Base-by-base conservation (phyloP, 352 stramenopile species). In the Phytophthora crassamura region DNA sequence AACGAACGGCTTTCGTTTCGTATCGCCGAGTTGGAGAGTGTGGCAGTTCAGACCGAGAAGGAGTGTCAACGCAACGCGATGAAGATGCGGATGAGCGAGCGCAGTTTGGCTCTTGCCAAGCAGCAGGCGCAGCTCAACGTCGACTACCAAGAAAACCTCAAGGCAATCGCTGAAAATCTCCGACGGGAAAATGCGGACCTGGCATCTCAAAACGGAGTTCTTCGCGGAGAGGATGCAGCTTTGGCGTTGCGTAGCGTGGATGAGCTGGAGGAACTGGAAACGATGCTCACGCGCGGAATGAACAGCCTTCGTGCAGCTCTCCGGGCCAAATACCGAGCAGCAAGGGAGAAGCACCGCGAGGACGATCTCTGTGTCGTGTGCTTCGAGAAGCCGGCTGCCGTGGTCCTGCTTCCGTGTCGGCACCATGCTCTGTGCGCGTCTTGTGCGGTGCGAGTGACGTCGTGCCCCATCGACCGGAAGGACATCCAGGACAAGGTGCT, bases 401-500 rank as follows among this genome's bases (percentile, higher is more conserved):
- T 93, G 7, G 68, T 83, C 25, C 49, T 91, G 10, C 47, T 84
- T 5, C 81, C 85, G 1, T 93, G 85, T 30, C 75, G 69, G 6
- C 85, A 93, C 51, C 72, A 82, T 20, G 77, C 89, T 33, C 73
- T 93, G 15, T 93, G 85, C 39, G 76, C 65, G 16, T 53, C 50
- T 12, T 93, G 82, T 25, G 72, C 81, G 0, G 14, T 93, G 18
- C 77, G 78, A 20, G 63, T 91, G 28, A 68, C 63, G 15, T 64
- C 50, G 22, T 93, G 85, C 43, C 82, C 85, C 4, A 72, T 93
- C 34, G 85, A 93, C 22, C 77, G 85, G 34, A 57, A 69, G 52
- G 55, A 59, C 8, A 91, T 93, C 45, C 40, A 76, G 14, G 78
- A 90, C 70, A 89, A 88, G 50, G 72, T 88, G 45, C 66, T 91